phyloP scores from a whole-genome alignment of 768 basidiomycete species.

The Coprinellus aureogranulatus region DNA sequence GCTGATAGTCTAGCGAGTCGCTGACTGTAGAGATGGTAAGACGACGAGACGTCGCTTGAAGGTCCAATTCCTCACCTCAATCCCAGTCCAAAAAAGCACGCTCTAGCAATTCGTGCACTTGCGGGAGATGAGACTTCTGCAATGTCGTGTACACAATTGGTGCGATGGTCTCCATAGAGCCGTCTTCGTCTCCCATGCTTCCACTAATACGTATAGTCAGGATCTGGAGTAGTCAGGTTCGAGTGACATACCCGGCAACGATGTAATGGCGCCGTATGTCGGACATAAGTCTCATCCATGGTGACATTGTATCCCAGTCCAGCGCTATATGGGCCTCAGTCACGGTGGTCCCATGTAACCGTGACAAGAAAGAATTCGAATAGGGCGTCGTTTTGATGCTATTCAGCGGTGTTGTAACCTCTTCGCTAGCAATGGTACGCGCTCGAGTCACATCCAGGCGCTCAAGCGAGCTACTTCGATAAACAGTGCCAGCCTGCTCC shows the following conservation, averaged over 20 bases:
- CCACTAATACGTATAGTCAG: neutral
- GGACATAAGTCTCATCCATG: conserved; percentile 75
- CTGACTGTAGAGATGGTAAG: conserved; percentile 44
- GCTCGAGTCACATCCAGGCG: conserved; percentile 3
- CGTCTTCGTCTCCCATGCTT: conserved; percentile 7
- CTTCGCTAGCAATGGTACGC: conserved; percentile 23
- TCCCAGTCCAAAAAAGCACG: conserved; percentile 75
- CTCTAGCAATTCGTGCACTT: conserved; percentile 69
- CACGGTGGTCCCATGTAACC: conserved; percentile 47
- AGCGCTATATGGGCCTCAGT: conserved; percentile 46
- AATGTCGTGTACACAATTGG: conserved; percentile 68
- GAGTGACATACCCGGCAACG: conserved; percentile 53
- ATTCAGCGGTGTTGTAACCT: conserved; percentile 51
- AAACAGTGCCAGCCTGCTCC: too few relatives aligned
- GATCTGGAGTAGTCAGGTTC: neutral
- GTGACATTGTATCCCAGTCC: conserved; percentile 70
- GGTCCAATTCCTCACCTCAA: conserved; percentile 51
- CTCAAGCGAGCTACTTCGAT: too few relatives aligned
- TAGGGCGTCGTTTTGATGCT: conserved; percentile 62
- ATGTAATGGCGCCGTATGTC: conserved; percentile 67
- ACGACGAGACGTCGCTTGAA: conserved; percentile 4
- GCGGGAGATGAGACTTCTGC: conserved; percentile 55
- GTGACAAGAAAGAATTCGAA: conserved; percentile 62
- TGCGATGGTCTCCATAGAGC: conserved; percentile 36
- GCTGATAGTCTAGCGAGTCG: conserved; percentile 64